Base-by-base conservation (phyloP, 139 green algal genomes). In the Penium margaritaceum region DNA sequence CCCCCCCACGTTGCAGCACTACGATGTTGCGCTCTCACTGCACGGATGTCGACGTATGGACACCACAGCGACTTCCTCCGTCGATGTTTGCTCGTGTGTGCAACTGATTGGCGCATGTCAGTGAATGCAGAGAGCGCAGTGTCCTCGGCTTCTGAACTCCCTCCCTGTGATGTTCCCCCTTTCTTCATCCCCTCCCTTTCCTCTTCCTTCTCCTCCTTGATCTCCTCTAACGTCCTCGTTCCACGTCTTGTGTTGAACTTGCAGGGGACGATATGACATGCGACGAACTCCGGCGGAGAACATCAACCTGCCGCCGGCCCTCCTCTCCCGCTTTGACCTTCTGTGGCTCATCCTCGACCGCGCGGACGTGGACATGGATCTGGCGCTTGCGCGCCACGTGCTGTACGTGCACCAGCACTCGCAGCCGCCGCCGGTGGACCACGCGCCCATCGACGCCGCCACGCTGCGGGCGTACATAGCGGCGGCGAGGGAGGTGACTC, bases 311-410 rank as follows among this genome's bases (percentile, higher is more conserved):
- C 95, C 95, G 0, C 90, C 93, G 46, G 89, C 90, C 29, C 85
- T 95, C 37, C 83, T 95, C 34, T 93, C 87, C 3, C 85, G 95
- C 35, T 99, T 99, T 77, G 95, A 99, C 83, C 58, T 99, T 3
- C 83, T 99, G 75, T 99, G 92, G 92, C 90, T 99, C 67, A 94
- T 99, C 41, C 86, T 98, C 44, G 95, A 99, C 82, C 84, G 85
- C 70, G 72, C 85, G 0, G 79, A 90, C 55, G 46, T 83, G 36
- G 88, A 95, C 33, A 63, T 67, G 43, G 93, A 98, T 81, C 71
- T 75, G 41, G 76, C 55, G 38, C 81, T 98, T 24, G 91, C 92
- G 19, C 78, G 85, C n/a, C 93, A 98, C 84, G 89, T 98, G 66
- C 78, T 99, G 46, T 67, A 83, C 33, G 93, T 98, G 47, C 95